A percentile compares a stretch with the other conserved stretches of the same genome.
Evolutionary conservation across 2,329 filamentous ascomycete species (phyloP).

Genomic region (Aspergillus melleus): DNA sequence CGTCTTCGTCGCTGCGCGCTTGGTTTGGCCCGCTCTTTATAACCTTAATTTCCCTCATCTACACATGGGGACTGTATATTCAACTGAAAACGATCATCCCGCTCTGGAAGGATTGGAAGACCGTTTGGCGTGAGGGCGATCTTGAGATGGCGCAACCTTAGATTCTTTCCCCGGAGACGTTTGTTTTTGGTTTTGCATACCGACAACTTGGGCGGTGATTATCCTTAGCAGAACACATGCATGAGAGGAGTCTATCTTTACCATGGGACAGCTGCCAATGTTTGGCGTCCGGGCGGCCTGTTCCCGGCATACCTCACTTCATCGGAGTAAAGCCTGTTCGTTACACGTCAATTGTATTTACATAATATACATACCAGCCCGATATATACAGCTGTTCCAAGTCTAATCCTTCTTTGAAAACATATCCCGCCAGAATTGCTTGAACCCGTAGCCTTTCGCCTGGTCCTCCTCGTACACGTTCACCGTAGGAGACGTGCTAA

Average conservation of each 20-base stretch:
- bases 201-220: background rate
- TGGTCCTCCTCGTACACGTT: conserved; percentile 72
- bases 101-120: conserved; percentile 1
- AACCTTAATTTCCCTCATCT: background rate
- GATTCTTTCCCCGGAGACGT: background rate
- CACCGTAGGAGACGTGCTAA: conserved; percentile 50
- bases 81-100: background rate
- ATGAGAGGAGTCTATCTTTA: background rate
- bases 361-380: conserved; percentile 12
- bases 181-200: background rate
- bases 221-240: background rate
- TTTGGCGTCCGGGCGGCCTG: background rate
- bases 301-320: background rate
- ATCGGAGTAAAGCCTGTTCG: background rate
- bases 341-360: conserved; percentile 6
- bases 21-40: background rate
- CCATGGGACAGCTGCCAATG: background rate
- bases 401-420: conserved; percentile 46
- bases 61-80: background rate
- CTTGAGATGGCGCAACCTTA: background rate
- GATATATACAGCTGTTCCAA: conserved; percentile 1
- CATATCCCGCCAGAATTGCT: conserved; percentile 85
- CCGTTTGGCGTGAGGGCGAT: background rate
- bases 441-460: conserved; percentile 76
- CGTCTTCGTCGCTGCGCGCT: background rate